These are phyloP conservation scores for Ophidiomyces ophidiicola DNA, from an alignment of 2,329 filamentous ascomycete genomes.

Conservation along the genomic window DNA sequence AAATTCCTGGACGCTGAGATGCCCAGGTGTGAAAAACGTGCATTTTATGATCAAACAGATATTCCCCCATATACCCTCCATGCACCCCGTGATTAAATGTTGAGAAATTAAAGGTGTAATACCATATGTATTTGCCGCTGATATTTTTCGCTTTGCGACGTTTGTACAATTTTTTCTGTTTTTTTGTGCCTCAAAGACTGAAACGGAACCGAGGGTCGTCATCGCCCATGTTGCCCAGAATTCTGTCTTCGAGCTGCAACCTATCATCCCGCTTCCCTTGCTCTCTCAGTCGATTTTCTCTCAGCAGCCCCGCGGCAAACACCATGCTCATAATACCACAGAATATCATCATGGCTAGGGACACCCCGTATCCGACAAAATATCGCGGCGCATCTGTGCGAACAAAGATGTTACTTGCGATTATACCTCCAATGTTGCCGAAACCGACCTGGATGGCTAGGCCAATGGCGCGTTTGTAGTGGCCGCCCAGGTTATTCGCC, in stretches of 20 bases:
- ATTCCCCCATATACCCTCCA: no score
- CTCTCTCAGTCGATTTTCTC: slow-evolving; percentile 24
- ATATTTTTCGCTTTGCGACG: neutral
- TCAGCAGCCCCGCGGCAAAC: slow-evolving; percentile 19
- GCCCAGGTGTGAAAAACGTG: no score
- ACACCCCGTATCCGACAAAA: slow-evolving; percentile 54
- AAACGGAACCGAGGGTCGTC: slow-evolving; percentile 26
- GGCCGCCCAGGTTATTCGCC: slow-evolving; percentile 58
- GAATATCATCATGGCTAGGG: slow-evolving; percentile 36
- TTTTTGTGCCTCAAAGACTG: slow-evolving; percentile 17
- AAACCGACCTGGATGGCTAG: slow-evolving; percentile 62
- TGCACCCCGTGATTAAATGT: no score
- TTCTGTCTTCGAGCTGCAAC: slow-evolving; percentile 18
- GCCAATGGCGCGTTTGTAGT: slow-evolving; percentile 56
- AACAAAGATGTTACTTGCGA: slow-evolving; percentile 59
- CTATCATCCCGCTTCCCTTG: slow-evolving; percentile 20
- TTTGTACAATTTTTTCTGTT: neutral
- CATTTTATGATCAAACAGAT: no score
- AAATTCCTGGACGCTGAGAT: no score
- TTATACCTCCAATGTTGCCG: slow-evolving; percentile 54
- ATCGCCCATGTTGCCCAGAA: slow-evolving; percentile 26
- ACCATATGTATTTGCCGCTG: no score
- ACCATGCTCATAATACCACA: slow-evolving; percentile 20
- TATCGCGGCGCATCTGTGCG: slow-evolving; percentile 49
- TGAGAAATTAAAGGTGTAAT: no score